Percentiles rank a stretch among this genome's conserved stretches.
Evolutionary conservation across 1,284 basidiomycete species (phyloP).

Genomic region (Termitomyces sp.): DNA sequence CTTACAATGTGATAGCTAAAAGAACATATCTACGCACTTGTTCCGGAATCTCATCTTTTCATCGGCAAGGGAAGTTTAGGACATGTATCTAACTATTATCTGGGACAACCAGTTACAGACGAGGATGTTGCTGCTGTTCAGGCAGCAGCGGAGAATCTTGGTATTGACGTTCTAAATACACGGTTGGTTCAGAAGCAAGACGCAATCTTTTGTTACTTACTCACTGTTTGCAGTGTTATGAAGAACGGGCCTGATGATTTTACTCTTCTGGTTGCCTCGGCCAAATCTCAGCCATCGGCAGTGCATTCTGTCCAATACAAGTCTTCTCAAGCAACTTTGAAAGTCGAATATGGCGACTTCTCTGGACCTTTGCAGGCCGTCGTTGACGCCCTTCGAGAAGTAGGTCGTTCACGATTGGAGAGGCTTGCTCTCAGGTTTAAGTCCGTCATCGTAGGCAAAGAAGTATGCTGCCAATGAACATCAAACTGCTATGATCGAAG

Average conservation of each 20-base stretch:
- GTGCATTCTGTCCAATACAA: constrained; percentile 45
- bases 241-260: constrained; percentile 61
- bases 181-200: constrained; percentile 40
- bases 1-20: constrained; percentile 43
- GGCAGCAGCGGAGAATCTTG: constrained; percentile 64
- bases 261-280: constrained; percentile 71
- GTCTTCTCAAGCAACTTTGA: constrained; percentile 45
- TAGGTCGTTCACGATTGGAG: constrained; percentile 20
- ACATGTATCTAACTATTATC: constrained; percentile 80
- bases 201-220: background rate
- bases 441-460: constrained; percentile 46
- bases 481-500: constrained; percentile 68
- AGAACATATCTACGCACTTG: constrained; percentile 63
- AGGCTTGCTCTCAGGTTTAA: background rate
- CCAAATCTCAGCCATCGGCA: constrained; percentile 33
- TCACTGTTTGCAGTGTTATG: constrained; percentile 43
- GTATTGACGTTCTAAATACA: constrained; percentile 76
- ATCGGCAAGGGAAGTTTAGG: constrained; percentile 76
- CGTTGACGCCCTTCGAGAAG: constrained; percentile 57
- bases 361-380: constrained; percentile 50
- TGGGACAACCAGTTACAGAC: constrained; percentile 64
- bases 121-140: constrained; percentile 74
- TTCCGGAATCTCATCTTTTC: constrained; percentile 61
- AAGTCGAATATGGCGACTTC: constrained; percentile 70
- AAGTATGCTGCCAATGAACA: constrained; percentile 70